A percentile compares a stretch with the other conserved stretches of the same genome.
Conservation (phyloP, 345 rosid species). For the Ricinus communis region DNA sequence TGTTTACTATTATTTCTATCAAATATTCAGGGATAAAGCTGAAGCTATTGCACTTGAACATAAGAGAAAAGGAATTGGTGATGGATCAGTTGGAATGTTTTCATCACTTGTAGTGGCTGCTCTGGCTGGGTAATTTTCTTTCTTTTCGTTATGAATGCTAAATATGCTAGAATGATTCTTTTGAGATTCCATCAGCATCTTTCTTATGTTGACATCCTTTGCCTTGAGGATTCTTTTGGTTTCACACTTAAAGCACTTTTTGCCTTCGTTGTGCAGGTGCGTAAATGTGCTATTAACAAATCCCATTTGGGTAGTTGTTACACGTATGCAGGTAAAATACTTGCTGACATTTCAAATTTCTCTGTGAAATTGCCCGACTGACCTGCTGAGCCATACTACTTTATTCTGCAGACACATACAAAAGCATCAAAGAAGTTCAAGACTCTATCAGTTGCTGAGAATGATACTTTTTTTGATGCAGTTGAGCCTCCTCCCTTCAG, state of each 20-base stretch:
- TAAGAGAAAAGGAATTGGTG: slow-evolving; percentile 71
- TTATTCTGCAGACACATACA: slow-evolving; percentile 71
- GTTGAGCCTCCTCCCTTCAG: slow-evolving; percentile 67
- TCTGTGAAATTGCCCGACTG: not conserved
- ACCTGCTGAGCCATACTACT: not conserved
- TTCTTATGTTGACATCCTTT: slow-evolving; percentile 1
- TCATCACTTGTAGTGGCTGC: slow-evolving; percentile 96
- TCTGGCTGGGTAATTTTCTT: slow-evolving; percentile 66
- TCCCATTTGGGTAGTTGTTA: slow-evolving; percentile 97
- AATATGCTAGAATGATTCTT: not conserved
- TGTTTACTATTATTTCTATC: slow-evolving; percentile 99
- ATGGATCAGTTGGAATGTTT: slow-evolving; percentile 94
- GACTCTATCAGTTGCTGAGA: slow-evolving; percentile 35
- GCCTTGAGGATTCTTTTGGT: slow-evolving; percentile 1
- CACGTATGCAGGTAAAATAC: slow-evolving; percentile 91
- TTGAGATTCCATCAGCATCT: not conserved
- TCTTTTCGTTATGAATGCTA: not conserved
- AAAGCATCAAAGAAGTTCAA: slow-evolving; percentile 48
- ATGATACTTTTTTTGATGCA: slow-evolving; percentile 41
- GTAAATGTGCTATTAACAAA: slow-evolving; percentile 89
- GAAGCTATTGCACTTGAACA: slow-evolving; percentile 61
- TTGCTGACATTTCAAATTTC: slow-evolving; percentile 9
- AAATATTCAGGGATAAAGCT: slow-evolving; percentile 94
- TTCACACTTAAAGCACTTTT: slow-evolving; percentile 15
- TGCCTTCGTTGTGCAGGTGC: slow-evolving; percentile 50